Evolutionary conservation across 2,329 filamentous ascomycete genomes (phyloP), one percentile per base, ranked within the genome.

Genomic region (Fusarium decemcellulare): DNA sequence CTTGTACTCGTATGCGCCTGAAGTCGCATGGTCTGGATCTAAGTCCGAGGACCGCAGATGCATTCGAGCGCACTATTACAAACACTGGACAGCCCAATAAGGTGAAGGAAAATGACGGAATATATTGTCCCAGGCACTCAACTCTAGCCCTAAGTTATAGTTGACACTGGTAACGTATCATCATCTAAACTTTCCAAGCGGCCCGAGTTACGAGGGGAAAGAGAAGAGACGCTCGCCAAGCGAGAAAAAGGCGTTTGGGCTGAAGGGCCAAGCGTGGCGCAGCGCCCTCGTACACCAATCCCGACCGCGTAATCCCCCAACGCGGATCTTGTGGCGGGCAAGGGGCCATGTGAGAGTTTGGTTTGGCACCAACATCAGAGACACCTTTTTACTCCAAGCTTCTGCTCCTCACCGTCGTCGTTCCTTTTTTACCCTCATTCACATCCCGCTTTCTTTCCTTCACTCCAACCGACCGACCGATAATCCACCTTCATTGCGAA

Each of bases 211-310:
- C 23, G 23, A 23, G 23, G 23, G 23, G 23, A 23, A 23, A 23
- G 23, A 23, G 23, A 23, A 23, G 23, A 23, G 50, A 53, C 36
- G 37, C 34, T 34, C 39, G 29, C 37, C 51, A 54, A 54, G 34
- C 40, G 48, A 47, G 43, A 23, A 62, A 61, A 69, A 57, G 68
- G 55, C 36, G 52, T 63, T 63, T 43, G 55, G 58, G 27, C 44
- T 46, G 42, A 39, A 10, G 32, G 70, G 75, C 75, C 73, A 77
- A 79, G 74, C 47, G 76, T 79, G 78, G 78, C 78, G 77, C 78
- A 80, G 78, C 69, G 47, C 39, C 32, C 27, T 39, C 18, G 43
- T 27, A 61, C 39, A 16, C 70, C 63, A 72, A 72, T 73, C 61
- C 50, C 29, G 43, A 67, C 73, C 73, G 66, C 76, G 75, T 76